These are phyloP conservation scores for Metarhizium humberi DNA, from an alignment of 2,329 filamentous ascomycete species.

Conservation along the genomic window DNA sequence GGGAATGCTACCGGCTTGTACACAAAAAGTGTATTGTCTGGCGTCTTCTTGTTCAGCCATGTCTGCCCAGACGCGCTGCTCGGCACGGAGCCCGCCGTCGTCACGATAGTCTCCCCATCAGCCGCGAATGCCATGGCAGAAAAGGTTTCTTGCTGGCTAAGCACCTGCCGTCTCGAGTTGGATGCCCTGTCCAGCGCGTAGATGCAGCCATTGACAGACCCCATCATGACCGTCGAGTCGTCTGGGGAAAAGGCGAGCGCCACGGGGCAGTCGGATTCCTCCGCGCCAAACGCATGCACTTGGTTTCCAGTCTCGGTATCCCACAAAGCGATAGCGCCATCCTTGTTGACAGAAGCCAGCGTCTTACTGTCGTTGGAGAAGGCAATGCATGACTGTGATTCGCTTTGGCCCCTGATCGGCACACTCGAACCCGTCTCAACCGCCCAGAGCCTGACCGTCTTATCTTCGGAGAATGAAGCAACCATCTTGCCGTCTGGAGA, in stretches of 20 bases:
- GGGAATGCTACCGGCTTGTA: constrained; percentile 8
- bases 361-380: constrained; percentile 10
- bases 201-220: constrained; percentile 4
- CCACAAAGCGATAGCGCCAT: constrained; percentile 11
- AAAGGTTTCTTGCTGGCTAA: constrained; percentile 7
- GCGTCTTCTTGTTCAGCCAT: constrained; percentile 4
- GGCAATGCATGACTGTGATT: constrained; percentile 5
- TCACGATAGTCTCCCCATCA: constrained; percentile 5
- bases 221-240: constrained; percentile 6
- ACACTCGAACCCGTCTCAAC: constrained; percentile 4
- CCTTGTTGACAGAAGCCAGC: constrained; percentile 8
- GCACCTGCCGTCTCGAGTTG: constrained; percentile 3
- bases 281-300: constrained; percentile 2
- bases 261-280: constrained; percentile 1
- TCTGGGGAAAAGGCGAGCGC: constrained; percentile 4
- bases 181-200: constrained; percentile 5
- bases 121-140: constrained; percentile 5
- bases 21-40: constrained; percentile 5
- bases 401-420: constrained; percentile 12
- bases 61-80: neutral
- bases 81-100: constrained; percentile 6
- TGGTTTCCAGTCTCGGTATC: constrained; percentile 4
- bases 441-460: constrained; percentile 11
- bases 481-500: constrained; percentile 11
- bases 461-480: constrained; percentile 11